phyloP scores from a whole-genome alignment of 306 rosid genomes.

The Castanea sativa region DNA sequence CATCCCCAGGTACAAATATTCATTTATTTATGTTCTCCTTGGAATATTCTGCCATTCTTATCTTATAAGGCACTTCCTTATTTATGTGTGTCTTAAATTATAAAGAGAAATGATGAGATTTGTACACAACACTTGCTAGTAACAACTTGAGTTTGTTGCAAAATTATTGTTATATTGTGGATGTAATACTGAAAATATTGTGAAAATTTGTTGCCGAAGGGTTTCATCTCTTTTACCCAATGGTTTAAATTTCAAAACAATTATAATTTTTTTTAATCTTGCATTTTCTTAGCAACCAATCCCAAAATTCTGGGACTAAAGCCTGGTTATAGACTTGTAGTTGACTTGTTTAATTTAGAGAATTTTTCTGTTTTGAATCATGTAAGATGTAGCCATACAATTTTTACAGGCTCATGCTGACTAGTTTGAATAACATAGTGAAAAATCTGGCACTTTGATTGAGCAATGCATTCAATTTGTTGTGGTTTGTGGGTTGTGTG shows the following conservation, averaged over 20 bases:
- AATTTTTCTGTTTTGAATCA: background rate
- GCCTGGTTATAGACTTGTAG: background rate
- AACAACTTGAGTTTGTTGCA: too few relatives aligned
- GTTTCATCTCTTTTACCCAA: too few relatives aligned
- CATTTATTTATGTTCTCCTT: background rate
- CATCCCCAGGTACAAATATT: slow-evolving; percentile 38
- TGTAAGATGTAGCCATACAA: too few relatives aligned
- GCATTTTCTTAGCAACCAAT: background rate
- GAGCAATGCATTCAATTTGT: background rate
- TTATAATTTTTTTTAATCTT: background rate
- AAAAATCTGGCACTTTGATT: background rate
- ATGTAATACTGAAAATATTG: too few relatives aligned
- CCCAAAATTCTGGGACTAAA: too few relatives aligned
- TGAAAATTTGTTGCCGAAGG: too few relatives aligned
- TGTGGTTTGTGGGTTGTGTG: slow-evolving; percentile 6
- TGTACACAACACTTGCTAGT: background rate
- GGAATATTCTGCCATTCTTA: background rate
- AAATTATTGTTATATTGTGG: too few relatives aligned
- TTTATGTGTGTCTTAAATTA: background rate
- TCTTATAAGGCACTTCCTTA: too few relatives aligned
- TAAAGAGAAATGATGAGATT: background rate
- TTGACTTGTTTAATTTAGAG: background rate
- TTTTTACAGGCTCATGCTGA: too few relatives aligned
- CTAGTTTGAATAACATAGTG: background rate
- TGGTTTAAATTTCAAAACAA: too few relatives aligned